phyloP scores from a whole-genome alignment of 345 rosid genomes.

The Pistacia integerrima region DNA sequence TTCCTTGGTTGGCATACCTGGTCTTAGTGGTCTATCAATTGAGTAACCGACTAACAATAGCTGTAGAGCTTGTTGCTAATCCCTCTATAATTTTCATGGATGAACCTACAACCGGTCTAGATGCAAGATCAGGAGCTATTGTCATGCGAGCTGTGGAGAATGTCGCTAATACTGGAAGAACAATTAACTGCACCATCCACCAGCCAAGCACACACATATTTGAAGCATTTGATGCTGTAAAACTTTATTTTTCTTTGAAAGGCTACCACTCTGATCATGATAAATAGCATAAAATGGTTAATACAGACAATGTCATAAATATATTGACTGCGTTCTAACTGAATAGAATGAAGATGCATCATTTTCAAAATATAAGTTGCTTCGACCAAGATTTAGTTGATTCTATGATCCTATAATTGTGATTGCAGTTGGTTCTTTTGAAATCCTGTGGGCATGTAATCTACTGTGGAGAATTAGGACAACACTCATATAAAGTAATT shows the following conservation, averaged over 20 bases:
- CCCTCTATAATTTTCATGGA: constrained; percentile 11
- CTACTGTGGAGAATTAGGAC: no score
- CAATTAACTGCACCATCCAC: constrained; percentile 14
- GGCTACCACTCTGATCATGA: no score
- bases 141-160: constrained; percentile 4
- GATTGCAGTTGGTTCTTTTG: no score
- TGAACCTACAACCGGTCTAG: neutral
- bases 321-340: no score
- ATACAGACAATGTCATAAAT: no score
- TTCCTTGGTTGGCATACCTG: neutral
- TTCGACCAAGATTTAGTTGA: no score
- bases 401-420: no score
- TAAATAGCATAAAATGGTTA: no score
- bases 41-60: constrained; percentile 7
- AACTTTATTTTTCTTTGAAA: no score
- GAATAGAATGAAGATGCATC: no score
- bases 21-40: constrained; percentile 4
- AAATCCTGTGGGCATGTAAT: neutral
- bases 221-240: constrained; percentile 14
- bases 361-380: no score
- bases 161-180: constrained; percentile 4
- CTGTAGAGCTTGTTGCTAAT: constrained; percentile 14
- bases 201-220: constrained; percentile 15
- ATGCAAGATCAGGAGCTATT: constrained; percentile 7
- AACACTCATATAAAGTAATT: no score